Evolutionary conservation across 1,284 basidiomycete genomes (phyloP).

Genomic region (Tilletia setariae): DNA sequence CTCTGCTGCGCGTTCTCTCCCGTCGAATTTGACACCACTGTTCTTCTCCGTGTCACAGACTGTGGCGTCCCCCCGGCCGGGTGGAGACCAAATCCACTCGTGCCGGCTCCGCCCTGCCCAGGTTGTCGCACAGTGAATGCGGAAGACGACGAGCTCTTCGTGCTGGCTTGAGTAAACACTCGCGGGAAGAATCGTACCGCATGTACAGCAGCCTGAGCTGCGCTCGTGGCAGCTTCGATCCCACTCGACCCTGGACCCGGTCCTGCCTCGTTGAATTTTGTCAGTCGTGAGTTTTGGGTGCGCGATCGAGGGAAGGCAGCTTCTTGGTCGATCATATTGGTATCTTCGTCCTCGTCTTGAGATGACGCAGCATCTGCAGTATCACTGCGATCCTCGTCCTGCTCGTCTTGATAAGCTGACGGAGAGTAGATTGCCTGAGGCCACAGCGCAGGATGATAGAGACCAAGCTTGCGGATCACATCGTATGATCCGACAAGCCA

Average conservation of each 20-base stretch:
- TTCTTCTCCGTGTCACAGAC: too few relatives aligned
- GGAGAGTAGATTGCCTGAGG: neutral
- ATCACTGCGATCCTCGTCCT: neutral
- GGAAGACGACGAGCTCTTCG: slow-evolving; percentile 8
- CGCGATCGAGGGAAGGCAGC: slow-evolving; percentile 4
- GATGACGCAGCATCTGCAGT: neutral
- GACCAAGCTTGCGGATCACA: neutral
- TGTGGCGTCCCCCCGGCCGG: neutral
- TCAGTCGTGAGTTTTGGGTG: neutral
- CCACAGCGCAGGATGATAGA: slow-evolving; percentile 11
- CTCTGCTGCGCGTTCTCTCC: too few relatives aligned
- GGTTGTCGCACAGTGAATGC: neutral
- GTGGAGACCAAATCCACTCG: neutral
- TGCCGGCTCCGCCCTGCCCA: neutral
- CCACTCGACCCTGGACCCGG: neutral
- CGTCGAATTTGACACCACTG: too few relatives aligned
- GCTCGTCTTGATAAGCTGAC: neutral
- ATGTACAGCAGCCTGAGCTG: slow-evolving; percentile 6
- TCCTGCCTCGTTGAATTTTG: neutral
- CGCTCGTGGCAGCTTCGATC: slow-evolving; percentile 5
- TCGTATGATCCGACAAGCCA: slow-evolving; percentile 10
- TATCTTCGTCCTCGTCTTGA: neutral
- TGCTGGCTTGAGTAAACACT: slow-evolving; percentile 5
- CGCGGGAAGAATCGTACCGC: slow-evolving; percentile 14
- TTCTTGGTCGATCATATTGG: neutral